Evolutionary conservation across 2,329 filamentous ascomycete species (phyloP), one percentile per base, ranked within the genome.

Genomic region (Sclerotinia borealis): DNA sequence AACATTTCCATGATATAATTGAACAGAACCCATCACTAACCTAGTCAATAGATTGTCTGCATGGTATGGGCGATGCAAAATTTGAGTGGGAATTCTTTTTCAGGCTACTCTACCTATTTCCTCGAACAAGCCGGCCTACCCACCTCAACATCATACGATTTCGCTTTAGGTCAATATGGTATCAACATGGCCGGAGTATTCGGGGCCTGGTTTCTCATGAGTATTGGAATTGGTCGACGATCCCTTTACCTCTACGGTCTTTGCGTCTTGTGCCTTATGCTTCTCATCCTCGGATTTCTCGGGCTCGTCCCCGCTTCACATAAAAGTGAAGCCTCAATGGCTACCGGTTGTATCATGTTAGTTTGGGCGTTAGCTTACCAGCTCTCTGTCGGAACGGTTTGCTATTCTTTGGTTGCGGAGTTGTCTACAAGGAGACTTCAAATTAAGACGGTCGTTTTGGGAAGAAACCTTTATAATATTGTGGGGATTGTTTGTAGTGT

Each of bases 361-460:
- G 76, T 87, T 63, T 95, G 89, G 89, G 88, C 92, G 1, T 78
- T 95, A 51, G 84, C 88, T 71, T 96, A 96, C 77, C 91, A 96
- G 74, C 81, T 93, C 54, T 90, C 91, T 0, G 92, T 96, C 55
- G 92, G 92, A 45, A 95, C 92, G 0, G 91, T 96, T 9, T 92
- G 89, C 76, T 96, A 96, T 77, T 95, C 91, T 0, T 83, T 96
- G 13, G 92, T 96, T 5, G 85, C 90, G 1, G 92, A 96, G 75
- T 77, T 96, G 27, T 92, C 91, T 0, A 92, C 91, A 0, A 85
- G 90, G 17, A 84, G 92, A 2, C 81, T 97, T 39, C 89, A 93
- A 73, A 93, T 96, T 79, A 96, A 96, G 80, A 96, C 93, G 0
- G 89, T 96, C 27, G 92, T 95, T 1, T 83, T 96, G 2, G 92